These are phyloP conservation scores for Didymella pomorum DNA, from an alignment of 2,329 filamentous ascomycete species.

Conservation along the genomic window DNA sequence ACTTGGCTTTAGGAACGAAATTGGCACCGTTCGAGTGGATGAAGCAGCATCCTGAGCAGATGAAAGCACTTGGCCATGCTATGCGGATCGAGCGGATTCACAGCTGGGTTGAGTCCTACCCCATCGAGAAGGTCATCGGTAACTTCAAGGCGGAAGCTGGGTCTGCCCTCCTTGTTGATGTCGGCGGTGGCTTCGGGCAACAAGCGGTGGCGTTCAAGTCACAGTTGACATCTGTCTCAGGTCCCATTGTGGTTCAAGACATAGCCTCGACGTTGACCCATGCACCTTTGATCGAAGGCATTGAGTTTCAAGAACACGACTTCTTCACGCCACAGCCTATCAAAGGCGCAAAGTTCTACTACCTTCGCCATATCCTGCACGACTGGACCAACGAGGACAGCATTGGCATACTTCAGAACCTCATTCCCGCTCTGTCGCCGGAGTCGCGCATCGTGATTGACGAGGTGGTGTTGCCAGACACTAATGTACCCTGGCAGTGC, in stretches of 20 bases:
- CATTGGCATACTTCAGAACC: constrained; percentile 36
- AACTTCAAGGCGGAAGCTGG: constrained; percentile 24
- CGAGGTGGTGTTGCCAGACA: constrained; percentile 43
- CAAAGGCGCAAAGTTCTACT: constrained; percentile 44
- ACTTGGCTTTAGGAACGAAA: constrained; percentile 36
- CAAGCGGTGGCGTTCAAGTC: constrained; percentile 34
- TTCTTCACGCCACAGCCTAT: constrained; percentile 45
- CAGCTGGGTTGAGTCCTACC: constrained; percentile 35
- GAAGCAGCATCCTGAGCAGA: constrained; percentile 33
- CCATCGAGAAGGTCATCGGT: constrained; percentile 25
- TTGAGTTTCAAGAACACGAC: constrained; percentile 43
- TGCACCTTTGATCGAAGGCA: constrained; percentile 25
- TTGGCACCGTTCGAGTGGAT: constrained; percentile 43
- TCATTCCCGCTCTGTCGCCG: constrained; percentile 37
- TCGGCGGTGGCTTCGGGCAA: constrained; percentile 47
- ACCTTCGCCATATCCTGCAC: constrained; percentile 45
- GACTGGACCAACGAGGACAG: constrained; percentile 44
- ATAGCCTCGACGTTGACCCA: constrained; percentile 33
- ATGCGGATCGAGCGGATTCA: constrained; percentile 37
- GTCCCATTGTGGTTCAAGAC: constrained; percentile 40
- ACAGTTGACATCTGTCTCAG: constrained; percentile 22
- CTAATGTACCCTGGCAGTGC: constrained; percentile 40
- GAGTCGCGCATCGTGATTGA: constrained; percentile 45
- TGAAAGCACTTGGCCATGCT: constrained; percentile 38
- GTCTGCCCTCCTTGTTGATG: constrained; percentile 40